These are phyloP conservation scores for Colletotrichum limetticola DNA, from an alignment of 2,329 filamentous ascomycete genomes.

Conservation along the genomic window DNA sequence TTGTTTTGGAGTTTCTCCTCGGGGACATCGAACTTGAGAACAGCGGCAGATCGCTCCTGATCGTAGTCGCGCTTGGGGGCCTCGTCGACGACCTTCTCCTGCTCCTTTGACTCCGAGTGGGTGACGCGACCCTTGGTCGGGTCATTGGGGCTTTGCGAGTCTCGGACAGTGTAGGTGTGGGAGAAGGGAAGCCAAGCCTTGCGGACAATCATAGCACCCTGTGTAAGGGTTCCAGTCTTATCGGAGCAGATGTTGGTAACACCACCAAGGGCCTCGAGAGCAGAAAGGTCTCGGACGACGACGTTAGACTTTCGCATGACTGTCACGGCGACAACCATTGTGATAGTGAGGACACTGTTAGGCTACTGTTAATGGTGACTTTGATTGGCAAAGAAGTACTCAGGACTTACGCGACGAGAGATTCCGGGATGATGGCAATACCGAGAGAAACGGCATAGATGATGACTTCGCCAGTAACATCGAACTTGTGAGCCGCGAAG, in stretches of 20 bases:
- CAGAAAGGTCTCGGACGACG: slow-evolving; percentile 73
- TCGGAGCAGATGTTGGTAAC: slow-evolving; percentile 80
- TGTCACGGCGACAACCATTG: slow-evolving; percentile 73
- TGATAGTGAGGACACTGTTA: slow-evolving; percentile 71
- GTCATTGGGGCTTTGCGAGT: slow-evolving; percentile 69
- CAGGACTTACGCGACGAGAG: slow-evolving; percentile 67
- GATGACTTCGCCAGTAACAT: slow-evolving; percentile 62
- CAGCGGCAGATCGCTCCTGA: slow-evolving; percentile 68
- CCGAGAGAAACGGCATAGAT: slow-evolving; percentile 69
- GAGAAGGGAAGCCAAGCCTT: slow-evolving; percentile 72
- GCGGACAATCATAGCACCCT: slow-evolving; percentile 76
- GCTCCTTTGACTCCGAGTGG: slow-evolving; percentile 50
- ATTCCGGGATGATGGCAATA: slow-evolving; percentile 72
- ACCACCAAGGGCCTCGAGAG: slow-evolving; percentile 75
- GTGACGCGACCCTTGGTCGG: slow-evolving; percentile 68
- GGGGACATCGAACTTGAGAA: slow-evolving; percentile 71
- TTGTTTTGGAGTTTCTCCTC: slow-evolving; percentile 60
- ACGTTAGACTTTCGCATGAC: slow-evolving; percentile 74
- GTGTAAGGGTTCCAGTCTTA: slow-evolving; percentile 77
- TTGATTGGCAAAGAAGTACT: background rate
- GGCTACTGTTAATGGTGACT: slow-evolving; percentile 29
- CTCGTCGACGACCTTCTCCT: slow-evolving; percentile 45
- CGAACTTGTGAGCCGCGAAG: slow-evolving; percentile 66
- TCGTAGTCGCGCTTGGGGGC: slow-evolving; percentile 64
- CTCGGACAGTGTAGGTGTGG: slow-evolving; percentile 68